These are phyloP conservation scores for Aspergillus texensis DNA, from an alignment of 2,329 filamentous ascomycete genomes.

Conservation along the genomic window DNA sequence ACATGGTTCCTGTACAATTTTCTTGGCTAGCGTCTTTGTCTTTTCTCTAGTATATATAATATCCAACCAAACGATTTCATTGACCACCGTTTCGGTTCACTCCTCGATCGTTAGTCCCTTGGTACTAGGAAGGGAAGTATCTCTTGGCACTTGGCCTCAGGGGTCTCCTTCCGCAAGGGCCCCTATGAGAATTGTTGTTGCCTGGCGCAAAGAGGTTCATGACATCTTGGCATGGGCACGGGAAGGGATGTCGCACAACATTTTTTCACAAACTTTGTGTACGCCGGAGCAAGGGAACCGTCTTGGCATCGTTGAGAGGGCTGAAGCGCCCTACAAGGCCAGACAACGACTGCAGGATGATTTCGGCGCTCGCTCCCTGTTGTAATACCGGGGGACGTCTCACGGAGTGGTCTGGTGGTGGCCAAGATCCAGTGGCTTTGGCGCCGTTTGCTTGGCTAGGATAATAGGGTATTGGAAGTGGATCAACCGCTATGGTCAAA, in stretches of 20 bases:
- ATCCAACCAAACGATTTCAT: conserved; percentile 7
- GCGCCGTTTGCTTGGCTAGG: neutral
- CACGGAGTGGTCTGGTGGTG: neutral
- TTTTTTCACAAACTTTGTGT: neutral
- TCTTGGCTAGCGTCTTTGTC: conserved; percentile 6
- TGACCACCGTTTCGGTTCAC: neutral
- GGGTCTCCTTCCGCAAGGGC: neutral
- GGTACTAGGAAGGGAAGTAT: neutral
- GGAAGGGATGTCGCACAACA: neutral
- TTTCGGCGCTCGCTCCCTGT: neutral
- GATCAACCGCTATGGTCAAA: neutral
- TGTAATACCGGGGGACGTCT: neutral
- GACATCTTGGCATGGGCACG: neutral
- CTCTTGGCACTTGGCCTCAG: neutral
- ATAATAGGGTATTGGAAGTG: neutral
- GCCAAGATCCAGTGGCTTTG: neutral
- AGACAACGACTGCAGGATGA: neutral
- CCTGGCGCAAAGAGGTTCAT: neutral
- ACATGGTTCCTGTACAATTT: neutral
- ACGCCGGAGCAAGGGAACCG: neutral
- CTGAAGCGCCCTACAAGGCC: conserved; percentile 5
- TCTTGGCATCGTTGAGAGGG: neutral
- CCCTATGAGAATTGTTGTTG: neutral
- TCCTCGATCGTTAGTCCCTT: neutral
- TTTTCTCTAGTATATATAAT: conserved; percentile 2